Conservation (phyloP, 116 monocot species). For the Cymodocea nodosa region DNA sequence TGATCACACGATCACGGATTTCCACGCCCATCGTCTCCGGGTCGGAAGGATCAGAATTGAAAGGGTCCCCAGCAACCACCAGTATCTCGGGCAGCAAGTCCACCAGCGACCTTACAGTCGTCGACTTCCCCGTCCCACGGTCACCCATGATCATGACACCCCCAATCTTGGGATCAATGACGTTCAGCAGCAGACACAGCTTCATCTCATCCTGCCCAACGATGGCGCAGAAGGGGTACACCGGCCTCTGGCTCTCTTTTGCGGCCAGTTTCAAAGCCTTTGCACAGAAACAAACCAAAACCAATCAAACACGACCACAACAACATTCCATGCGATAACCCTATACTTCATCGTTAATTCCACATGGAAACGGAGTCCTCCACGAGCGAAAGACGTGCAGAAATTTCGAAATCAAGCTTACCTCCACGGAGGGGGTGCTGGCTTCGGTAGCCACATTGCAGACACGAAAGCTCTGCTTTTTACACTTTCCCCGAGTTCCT, state of each 20-base stretch:
- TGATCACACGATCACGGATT: slow-evolving; percentile 38
- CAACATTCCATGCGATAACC: not conserved
- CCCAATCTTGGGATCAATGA: slow-evolving; percentile 98
- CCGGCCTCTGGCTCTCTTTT: slow-evolving; percentile 81
- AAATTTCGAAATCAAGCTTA: slow-evolving; percentile 6
- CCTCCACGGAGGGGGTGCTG: slow-evolving; percentile 31
- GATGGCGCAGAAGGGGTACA: slow-evolving; percentile 90
- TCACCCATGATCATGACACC: slow-evolving; percentile 99
- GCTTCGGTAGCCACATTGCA: slow-evolving; percentile 41
- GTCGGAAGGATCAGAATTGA: slow-evolving; percentile 94
- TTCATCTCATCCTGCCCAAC: slow-evolving; percentile 99
- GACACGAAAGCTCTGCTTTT: slow-evolving; percentile 18
- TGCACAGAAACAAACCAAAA: slow-evolving; percentile 3
- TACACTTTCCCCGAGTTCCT: not conserved
- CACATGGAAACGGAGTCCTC: not conserved
- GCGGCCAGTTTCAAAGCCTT: slow-evolving; percentile 32
- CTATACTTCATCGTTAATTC: not conserved
- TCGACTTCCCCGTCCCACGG: slow-evolving; percentile 96
- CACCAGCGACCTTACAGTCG: slow-evolving; percentile 83
- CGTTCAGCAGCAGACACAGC: slow-evolving; percentile 88
- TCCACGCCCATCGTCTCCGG: slow-evolving; percentile 86
- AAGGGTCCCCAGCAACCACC: slow-evolving; percentile 87
- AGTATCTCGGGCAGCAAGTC: slow-evolving; percentile 85
- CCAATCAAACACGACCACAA: not conserved
- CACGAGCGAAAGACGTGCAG: not conserved